Percentiles rank a stretch among this genome's conserved stretches.
Evolutionary conservation across 768 basidiomycete species (phyloP).

Genomic region (Suillus placidus): DNA sequence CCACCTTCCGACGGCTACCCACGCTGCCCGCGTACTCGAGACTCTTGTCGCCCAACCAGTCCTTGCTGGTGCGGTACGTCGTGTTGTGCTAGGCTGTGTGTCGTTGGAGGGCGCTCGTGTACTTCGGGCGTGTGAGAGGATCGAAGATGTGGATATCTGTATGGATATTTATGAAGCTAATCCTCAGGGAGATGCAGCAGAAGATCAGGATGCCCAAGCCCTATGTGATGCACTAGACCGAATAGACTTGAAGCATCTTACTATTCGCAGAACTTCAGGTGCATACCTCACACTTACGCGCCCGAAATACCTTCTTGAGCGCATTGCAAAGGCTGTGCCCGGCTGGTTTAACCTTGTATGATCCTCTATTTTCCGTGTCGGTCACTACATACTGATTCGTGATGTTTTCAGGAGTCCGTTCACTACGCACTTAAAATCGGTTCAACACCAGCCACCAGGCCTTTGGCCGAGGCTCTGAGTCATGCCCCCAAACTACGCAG

Average conservation of each 20-base stretch:
- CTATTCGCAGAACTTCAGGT: constrained; percentile 51
- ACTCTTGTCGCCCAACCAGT: constrained; percentile 41
- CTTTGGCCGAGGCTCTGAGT: constrained; percentile 41
- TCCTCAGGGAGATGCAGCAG: constrained; percentile 10
- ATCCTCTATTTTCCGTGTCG: constrained; percentile 14
- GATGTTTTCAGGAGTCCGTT: constrained; percentile 47
- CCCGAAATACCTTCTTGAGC: constrained; percentile 46
- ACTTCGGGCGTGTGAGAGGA: constrained; percentile 30
- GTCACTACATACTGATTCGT: constrained; percentile 12
- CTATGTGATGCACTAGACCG: constrained; percentile 46
- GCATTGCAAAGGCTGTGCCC: constrained; percentile 47
- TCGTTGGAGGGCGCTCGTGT: constrained; percentile 44
- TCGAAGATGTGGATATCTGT: constrained; percentile 45
- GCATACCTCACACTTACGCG: constrained; percentile 59
- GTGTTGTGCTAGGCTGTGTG: constrained; percentile 44
- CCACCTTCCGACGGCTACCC: constrained; percentile 42
- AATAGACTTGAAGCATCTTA: constrained; percentile 48
- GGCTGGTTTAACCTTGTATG: constrained; percentile 53
- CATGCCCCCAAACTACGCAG: constrained; percentile 47
- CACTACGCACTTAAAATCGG: constrained; percentile 61
- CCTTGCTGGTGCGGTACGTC: constrained; percentile 44
- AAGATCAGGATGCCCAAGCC: constrained; percentile 32
- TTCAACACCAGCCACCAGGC: constrained; percentile 32
- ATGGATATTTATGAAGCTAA: constrained; percentile 26
- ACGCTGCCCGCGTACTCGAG: constrained; percentile 40